Base-by-base conservation (phyloP, 352 stramenopile species). In the Phytophthora cactorum region DNA sequence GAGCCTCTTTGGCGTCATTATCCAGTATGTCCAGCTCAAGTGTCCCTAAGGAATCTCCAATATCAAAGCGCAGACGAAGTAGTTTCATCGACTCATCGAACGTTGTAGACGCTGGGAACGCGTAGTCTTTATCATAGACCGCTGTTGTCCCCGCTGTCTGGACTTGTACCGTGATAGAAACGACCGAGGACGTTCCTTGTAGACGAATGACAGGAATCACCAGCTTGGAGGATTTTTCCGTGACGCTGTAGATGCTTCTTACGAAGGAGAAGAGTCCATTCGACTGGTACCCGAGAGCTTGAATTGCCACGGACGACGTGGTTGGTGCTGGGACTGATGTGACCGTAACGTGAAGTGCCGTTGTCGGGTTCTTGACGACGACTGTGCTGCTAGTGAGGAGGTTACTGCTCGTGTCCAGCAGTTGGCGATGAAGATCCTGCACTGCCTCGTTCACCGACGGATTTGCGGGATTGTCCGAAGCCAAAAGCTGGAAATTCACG, bases 181-280 rank as follows among this genome's bases (percentile, higher is more conserved):
- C 46, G 7, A 77, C 61, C 0, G 49, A 75, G 2, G 71, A 69
- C 0, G 70, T 68, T 8, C 85, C 85, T 70, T 93, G 85, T 0
- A 82, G 67, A 6, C 85, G 74, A 43, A 88, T 47, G 1, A 93
- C 64, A 0, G 77, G 79, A 12, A 93, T 76, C 3, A 75, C 44
- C 0, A 91, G 36, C 3, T 47, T 76, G 1, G 54, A 56, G 0
- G 76, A 80, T 47, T 79, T 86, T 31, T 93, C 85, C 0, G 85
- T 89, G 36, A 90, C 61, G 32, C 79, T 91, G 47, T 87, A 86
- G 31, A 81, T 56, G 32, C 70, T 75, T 28, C 65, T 71, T 0
- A 75, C 74, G 27, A 93, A 91, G 2, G 80, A 84, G 14, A 93
- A 91, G 10, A 93, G 53, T 0, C 85, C 85, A 11, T 77, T 87